phyloP scores from a whole-genome alignment of 305 asterid species.

The Striga hermonthica region DNA sequence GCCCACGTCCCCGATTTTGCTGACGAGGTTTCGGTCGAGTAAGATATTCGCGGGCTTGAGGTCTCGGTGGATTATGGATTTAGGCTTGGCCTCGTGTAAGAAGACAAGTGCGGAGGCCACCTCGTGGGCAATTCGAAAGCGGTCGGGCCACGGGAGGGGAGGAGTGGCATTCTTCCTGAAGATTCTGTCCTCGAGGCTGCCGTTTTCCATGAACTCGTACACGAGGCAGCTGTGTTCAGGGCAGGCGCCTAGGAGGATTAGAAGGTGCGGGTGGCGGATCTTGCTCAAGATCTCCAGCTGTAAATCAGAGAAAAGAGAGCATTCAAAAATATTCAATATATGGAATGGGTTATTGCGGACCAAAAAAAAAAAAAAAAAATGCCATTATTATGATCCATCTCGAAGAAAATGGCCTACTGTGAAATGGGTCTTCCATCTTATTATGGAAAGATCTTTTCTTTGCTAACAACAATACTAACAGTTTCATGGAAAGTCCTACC shows the following conservation, averaged over 20 bases:
- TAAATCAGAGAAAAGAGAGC: constrained; percentile 31
- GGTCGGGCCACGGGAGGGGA: constrained; percentile 70
- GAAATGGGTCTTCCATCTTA: too few species aligned
- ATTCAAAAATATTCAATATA: constrained; percentile 16
- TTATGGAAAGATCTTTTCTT: too few species aligned
- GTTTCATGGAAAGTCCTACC: too few species aligned
- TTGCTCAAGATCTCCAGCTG: constrained; percentile 77
- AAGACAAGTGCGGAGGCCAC: constrained; percentile 89
- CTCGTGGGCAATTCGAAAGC: constrained; percentile 83
- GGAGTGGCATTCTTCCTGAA: constrained; percentile 46
- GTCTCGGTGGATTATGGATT: constrained; percentile 78
- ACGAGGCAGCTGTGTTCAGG: constrained; percentile 71
- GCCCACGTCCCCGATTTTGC: constrained; percentile 90
- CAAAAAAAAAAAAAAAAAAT: background rate
- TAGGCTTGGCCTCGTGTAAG: constrained; percentile 71
- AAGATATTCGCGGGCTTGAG: constrained; percentile 89
- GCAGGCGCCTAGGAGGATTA: constrained; percentile 86
- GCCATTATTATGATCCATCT: background rate
- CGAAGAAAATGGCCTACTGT: background rate
- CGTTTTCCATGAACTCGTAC: constrained; percentile 88
- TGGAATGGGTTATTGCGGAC: constrained; percentile 10
- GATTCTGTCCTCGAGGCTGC: constrained; percentile 76
- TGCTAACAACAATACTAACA: too few species aligned
- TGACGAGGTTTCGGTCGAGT: constrained; percentile 68
- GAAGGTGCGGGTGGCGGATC: constrained; percentile 82